These are phyloP conservation scores for Fusarium continuum DNA, from an alignment of 2,329 filamentous ascomycete genomes.

Conservation along the genomic window DNA sequence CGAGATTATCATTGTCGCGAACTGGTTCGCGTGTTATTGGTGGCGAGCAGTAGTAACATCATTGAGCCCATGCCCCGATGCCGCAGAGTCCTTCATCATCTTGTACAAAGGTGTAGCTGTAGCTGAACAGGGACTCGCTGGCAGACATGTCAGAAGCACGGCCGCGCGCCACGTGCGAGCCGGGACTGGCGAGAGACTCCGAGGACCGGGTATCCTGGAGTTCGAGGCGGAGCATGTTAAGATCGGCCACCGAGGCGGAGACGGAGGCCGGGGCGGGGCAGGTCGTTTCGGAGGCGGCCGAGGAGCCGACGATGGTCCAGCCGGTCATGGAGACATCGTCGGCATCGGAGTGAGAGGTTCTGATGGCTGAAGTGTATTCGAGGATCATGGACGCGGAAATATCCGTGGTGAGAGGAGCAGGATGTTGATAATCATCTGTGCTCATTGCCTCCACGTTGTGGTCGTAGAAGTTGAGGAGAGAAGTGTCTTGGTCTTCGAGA, in stretches of 20 bases:
- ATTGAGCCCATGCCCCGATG: slow-evolving; percentile 39
- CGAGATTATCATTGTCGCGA: slow-evolving; percentile 16
- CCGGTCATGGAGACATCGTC: slow-evolving; percentile 20
- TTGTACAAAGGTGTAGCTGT: slow-evolving; percentile 2
- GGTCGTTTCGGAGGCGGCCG: slow-evolving; percentile 20
- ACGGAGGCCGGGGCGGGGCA: slow-evolving; percentile 26
- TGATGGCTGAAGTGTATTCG: slow-evolving; percentile 12
- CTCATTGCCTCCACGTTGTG: neutral
- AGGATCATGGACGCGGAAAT: slow-evolving; percentile 14
- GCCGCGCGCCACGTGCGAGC: slow-evolving; percentile 10
- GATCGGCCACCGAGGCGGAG: slow-evolving; percentile 11
- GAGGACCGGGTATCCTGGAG: slow-evolving; percentile 16
- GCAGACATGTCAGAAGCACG: slow-evolving; percentile 19
- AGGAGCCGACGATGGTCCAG: slow-evolving; percentile 23
- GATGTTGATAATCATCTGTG: slow-evolving; percentile 1
- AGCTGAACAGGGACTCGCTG: slow-evolving; percentile 5
- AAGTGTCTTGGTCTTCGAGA: slow-evolving; percentile 9
- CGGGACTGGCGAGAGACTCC: slow-evolving; percentile 11
- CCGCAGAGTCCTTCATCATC: slow-evolving; percentile 25
- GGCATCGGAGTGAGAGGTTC: neutral
- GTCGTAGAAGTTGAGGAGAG: neutral
- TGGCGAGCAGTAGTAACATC: slow-evolving; percentile 19
- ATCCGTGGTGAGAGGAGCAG: slow-evolving; percentile 7
- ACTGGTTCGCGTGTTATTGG: slow-evolving; percentile 22
- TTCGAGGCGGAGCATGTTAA: slow-evolving; percentile 17